These are phyloP conservation scores for Salmacisia buchloeana DNA, from an alignment of 1,284 basidiomycete species.

Conservation along the genomic window DNA sequence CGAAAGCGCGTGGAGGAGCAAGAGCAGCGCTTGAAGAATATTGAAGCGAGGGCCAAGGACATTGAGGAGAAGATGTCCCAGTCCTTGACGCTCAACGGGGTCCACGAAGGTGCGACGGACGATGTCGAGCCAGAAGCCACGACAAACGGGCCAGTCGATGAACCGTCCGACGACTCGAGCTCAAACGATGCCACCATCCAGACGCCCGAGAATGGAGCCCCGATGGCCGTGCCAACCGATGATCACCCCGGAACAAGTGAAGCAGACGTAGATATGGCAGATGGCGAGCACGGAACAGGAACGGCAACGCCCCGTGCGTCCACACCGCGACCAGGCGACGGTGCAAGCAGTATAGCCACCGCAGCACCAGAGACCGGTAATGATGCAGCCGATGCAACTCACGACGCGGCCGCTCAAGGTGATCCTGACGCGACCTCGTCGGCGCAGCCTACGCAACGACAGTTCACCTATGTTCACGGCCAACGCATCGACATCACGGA, in stretches of 20 bases:
- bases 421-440: neutral
- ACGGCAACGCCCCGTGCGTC: neutral
- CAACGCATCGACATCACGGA: constrained; percentile 96
- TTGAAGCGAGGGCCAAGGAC: constrained; percentile 21
- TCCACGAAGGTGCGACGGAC: neutral
- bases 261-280: constrained; percentile 42
- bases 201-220: too few relatives aligned
- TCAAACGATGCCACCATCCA: too few relatives aligned
- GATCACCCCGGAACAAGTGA: too few relatives aligned
- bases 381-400: neutral
- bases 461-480: constrained; percentile 61
- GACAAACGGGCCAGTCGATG: neutral
- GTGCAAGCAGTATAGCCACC: constrained; percentile 9
- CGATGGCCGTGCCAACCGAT: too few relatives aligned
- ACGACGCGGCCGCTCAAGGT: neutral
- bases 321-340: neutral
- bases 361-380: neutral
- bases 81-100: neutral
- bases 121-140: neutral
- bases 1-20: constrained; percentile 24
- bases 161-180: neutral
- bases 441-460: neutral
- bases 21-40: constrained; percentile 35
- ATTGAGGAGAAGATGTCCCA: constrained; percentile 8
- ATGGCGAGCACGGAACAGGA: constrained; percentile 17